A percentile compares a stretch with the other conserved stretches of the same genome.
Evolutionary conservation across 1,284 basidiomycete species (phyloP).

Genomic region (Marasmius tenuissimus): DNA sequence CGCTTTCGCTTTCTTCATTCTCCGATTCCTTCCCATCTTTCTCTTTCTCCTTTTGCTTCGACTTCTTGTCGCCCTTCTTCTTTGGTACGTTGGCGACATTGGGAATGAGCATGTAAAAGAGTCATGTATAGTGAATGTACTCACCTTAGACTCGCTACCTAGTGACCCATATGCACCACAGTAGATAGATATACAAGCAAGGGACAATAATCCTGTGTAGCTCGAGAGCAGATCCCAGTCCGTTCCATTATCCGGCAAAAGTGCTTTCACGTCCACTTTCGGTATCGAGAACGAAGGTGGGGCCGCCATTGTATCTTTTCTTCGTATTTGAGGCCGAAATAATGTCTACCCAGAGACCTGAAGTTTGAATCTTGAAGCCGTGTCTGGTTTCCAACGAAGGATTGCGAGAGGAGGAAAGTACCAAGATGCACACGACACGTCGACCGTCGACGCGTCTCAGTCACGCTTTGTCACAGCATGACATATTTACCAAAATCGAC

Average conservation of each 20-base stretch:
- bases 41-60: slow-evolving; percentile 19
- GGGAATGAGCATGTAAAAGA: neutral
- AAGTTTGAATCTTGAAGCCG: neutral
- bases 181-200: slow-evolving; percentile 65
- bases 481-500: neutral
- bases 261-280: neutral
- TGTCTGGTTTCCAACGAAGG: neutral
- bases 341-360: no score
- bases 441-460: neutral
- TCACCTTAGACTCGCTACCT: slow-evolving; percentile 31
- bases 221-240: slow-evolving; percentile 65
- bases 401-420: neutral
- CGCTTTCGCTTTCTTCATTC: slow-evolving; percentile 44
- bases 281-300: neutral
- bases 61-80: slow-evolving; percentile 18
- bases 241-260: neutral
- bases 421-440: neutral
- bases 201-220: slow-evolving; percentile 62
- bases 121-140: slow-evolving; percentile 22
- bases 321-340: no score
- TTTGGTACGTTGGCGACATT: neutral
- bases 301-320: neutral
- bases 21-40: slow-evolving; percentile 11
- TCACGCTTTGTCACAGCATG: neutral
- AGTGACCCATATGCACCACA: slow-evolving; percentile 68